Evolutionary conservation across 176 grass and related monocot species (phyloP), one percentile per base, ranked within the genome.

Genomic region (Elymus sibiricus): DNA sequence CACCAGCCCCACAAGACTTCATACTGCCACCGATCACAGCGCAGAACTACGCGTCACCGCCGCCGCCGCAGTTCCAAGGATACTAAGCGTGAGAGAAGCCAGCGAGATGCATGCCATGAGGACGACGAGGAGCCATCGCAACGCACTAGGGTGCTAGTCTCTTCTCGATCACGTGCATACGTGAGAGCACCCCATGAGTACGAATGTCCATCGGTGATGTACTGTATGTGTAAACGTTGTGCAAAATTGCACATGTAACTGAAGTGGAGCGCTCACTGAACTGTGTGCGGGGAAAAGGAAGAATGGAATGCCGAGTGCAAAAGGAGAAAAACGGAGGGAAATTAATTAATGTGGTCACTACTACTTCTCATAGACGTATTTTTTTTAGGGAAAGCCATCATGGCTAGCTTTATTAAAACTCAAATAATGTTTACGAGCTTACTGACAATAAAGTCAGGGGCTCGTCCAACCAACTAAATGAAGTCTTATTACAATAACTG

Each of bases 61-160:
- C 87, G 2, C 91, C 91, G 3, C 91, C 91, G 19, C 64, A 77
- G 19, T 90, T 87, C 70, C 76, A 70, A 84, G 91, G 91, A 22
- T 92, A 92, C 76, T 92, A 88, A 88, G 2, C 1, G 1, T 9
- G 14, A 5, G 3, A 32, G 47, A 76, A 4, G 17, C 4, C 3
- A 1, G 4, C 0, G 31, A 51, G 31, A 77, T 40, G 70, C 53
- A 77, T 40, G 70, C 53, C 31, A 79, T 34, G 67, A 38, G 17
- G 10, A 79, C 1, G 31, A 74, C 4, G 49, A 68, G 0, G 58
- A 75, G 19, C n/a, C 6, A 70, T 69, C 29, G 37, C 9, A 80
- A 34, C 32, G 12, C 25, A 62, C 42, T 79, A 38, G 5, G 56
- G 21, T 24, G 38, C 24, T 11, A 28, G 31, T 35, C 34, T 71